These are phyloP conservation scores for Kwoniella europaea DNA, from an alignment of 768 basidiomycete genomes.

Conservation along the genomic window DNA sequence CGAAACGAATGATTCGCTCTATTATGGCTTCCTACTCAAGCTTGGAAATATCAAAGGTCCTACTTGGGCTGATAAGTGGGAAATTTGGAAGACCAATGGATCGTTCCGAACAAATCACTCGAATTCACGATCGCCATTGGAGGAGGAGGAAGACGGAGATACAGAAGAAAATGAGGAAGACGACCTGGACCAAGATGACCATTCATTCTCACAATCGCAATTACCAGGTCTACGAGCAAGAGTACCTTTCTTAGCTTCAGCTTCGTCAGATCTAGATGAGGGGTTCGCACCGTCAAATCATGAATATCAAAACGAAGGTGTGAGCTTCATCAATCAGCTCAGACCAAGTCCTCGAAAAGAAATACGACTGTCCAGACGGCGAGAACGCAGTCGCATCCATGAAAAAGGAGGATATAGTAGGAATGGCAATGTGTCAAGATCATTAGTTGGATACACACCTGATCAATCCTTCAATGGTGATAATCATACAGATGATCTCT, in stretches of 20 bases:
- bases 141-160: background rate
- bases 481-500: background rate
- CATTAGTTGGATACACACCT: slow-evolving; percentile 49
- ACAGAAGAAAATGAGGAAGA: background rate
- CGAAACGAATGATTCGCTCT: slow-evolving; percentile 41
- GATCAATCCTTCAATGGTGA: slow-evolving; percentile 34
- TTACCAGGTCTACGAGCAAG: slow-evolving; percentile 20
- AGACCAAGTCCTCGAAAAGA: slow-evolving; percentile 39
- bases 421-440: slow-evolving; percentile 19
- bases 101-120: background rate
- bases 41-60: slow-evolving; percentile 47
- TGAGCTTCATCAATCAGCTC: slow-evolving; percentile 5
- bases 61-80: slow-evolving; percentile 54
- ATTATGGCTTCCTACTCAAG: slow-evolving; percentile 53
- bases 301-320: slow-evolving; percentile 18
- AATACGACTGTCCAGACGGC: background rate
- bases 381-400: background rate
- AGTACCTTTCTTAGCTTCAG: slow-evolving; percentile 50
- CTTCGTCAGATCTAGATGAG: slow-evolving; percentile 51
- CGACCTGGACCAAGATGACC: background rate
- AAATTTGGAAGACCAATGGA: slow-evolving; percentile 38
- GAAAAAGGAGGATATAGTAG: slow-evolving; percentile 13
- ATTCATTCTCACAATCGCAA: slow-evolving; percentile 7
- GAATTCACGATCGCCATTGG: background rate
- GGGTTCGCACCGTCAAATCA: slow-evolving; percentile 32